Base-by-base conservation (phyloP, 129 eudicot species). In the Lonicera japonica region DNA sequence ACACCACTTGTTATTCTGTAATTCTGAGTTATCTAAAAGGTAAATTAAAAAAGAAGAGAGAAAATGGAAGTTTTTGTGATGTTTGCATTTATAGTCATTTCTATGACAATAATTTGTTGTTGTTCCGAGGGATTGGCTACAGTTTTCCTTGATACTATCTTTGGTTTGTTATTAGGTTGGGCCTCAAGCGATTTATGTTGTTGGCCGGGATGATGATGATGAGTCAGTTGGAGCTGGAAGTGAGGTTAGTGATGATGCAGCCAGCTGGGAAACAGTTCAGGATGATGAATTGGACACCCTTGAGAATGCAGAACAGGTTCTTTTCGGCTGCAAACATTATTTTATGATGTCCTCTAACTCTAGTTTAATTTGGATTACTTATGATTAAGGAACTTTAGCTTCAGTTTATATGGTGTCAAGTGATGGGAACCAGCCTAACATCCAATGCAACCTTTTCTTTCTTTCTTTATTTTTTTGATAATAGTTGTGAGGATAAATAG, bases 101-200 rank as follows among this genome's bases (percentile, higher is more conserved):
- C 16, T 43, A 12, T 48, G 14, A 25, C 19, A 46, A n/a, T 25
- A 51, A 16, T 18, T n/a, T 17, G 54, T 11, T 43, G 50, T 43
- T 43, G 2, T 43, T 43, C 50, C 8, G 16, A 43, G 50, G 50
- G 16, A 43, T 1, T 43, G 50, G 50, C 14, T 11, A 46, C 21
- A 21, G 40, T 52, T 17, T 24, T 25, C 41, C 17, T 11, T 41
- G 64, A 61, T 58, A 6, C 52, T 68, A 21, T 69, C 17, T 66
- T 63, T 60, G 53, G 17, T 67, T 65, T 55, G 21, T 25, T 52
- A 23, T 20, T 75, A 94, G 99, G 99, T 94, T 65, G 99, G 99
- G 47, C 99, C 99, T 36, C 99, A 94, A 79, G 96, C 99, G n/a
- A 87, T 94, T 34, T 94, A 94, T 85, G 99, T 94, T 56, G 99